A percentile compares a stretch with the other conserved stretches of the same genome.
Evolutionary conservation across 1,284 basidiomycete species (phyloP).

Genomic region (Ustilago nuda): DNA sequence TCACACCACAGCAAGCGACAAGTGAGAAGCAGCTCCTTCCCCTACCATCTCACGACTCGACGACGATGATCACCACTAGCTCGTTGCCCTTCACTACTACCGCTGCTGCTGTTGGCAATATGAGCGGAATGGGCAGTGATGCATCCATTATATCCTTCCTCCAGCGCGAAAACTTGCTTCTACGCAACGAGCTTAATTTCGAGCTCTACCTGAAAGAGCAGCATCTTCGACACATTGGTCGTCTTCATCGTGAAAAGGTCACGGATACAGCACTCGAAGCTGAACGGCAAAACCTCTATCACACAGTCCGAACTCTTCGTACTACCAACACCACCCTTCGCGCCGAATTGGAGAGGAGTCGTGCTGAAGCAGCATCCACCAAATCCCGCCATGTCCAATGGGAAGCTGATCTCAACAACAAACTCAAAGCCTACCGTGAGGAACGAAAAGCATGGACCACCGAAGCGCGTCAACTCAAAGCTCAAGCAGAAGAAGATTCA

Average conservation of each 20-base stretch:
- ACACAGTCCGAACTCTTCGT: constrained; percentile 56
- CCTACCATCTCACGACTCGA: constrained; percentile 11
- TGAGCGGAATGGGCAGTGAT: constrained; percentile 20
- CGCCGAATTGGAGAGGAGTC: constrained; percentile 49
- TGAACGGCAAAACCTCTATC: constrained; percentile 67
- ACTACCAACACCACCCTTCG: constrained; percentile 38
- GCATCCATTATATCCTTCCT: constrained; percentile 37
- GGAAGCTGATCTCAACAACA: constrained; percentile 65
- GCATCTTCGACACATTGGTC: constrained; percentile 68
- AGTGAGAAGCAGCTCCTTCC: constrained; percentile 13
- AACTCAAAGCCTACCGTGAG: constrained; percentile 63
- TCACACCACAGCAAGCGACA: constrained; percentile 26
- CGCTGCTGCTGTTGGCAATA: background rate
- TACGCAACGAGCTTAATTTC: constrained; percentile 66
- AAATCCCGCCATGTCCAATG: constrained; percentile 60
- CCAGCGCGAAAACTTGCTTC: constrained; percentile 59
- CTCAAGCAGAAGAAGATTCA: constrained; percentile 48
- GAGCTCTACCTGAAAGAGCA: constrained; percentile 69
- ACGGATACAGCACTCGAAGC: constrained; percentile 64
- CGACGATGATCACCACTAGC: background rate
- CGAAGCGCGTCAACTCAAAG: constrained; percentile 55
- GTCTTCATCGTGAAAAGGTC: constrained; percentile 67
- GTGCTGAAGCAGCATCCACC: constrained; percentile 52
- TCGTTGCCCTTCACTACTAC: background rate
- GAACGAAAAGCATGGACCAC: constrained; percentile 61